Evolutionary conservation across 495 filamentous ascomycete species (phyloP).

Genomic region (Penicillium antarcticum): DNA sequence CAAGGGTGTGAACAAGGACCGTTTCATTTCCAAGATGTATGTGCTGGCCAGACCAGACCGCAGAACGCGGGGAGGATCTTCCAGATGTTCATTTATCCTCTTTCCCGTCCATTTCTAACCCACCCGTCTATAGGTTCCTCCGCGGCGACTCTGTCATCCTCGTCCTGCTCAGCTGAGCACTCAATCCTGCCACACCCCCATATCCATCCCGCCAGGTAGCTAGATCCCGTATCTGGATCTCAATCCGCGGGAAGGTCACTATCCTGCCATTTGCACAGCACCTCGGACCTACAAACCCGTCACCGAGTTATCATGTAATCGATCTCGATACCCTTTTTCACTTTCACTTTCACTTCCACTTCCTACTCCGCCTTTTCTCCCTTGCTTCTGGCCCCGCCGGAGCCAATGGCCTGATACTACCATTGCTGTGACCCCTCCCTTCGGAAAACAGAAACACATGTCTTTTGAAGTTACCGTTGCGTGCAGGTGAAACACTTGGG

Average conservation of each 20-base stretch:
- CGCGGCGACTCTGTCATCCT: constrained; percentile 92
- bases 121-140: constrained; percentile 64
- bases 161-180: constrained; percentile 74
- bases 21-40: constrained; percentile 98
- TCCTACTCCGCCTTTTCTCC: constrained; percentile 10
- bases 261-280: constrained; percentile 13
- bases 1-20: constrained; percentile 91
- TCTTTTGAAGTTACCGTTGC: constrained; percentile 11
- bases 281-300: constrained; percentile 6
- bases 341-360: constrained; percentile 11
- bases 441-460: background rate
- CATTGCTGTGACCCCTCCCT: background rate
- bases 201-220: constrained; percentile 14
- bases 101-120: constrained; percentile 7
- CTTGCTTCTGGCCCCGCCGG: constrained; percentile 23
- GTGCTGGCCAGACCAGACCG: constrained; percentile 21
- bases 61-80: no score
- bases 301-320: constrained; percentile 17
- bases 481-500: constrained; percentile 5
- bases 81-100: background rate
- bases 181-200: constrained; percentile 8
- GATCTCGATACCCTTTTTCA: constrained; percentile 29
- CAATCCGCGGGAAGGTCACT: constrained; percentile 12
- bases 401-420: constrained; percentile 1
- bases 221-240: constrained; percentile 11